These are phyloP conservation scores for Aureobasidium sp. DNA, from an alignment of 2,329 filamentous ascomycete species.

Conservation along the genomic window DNA sequence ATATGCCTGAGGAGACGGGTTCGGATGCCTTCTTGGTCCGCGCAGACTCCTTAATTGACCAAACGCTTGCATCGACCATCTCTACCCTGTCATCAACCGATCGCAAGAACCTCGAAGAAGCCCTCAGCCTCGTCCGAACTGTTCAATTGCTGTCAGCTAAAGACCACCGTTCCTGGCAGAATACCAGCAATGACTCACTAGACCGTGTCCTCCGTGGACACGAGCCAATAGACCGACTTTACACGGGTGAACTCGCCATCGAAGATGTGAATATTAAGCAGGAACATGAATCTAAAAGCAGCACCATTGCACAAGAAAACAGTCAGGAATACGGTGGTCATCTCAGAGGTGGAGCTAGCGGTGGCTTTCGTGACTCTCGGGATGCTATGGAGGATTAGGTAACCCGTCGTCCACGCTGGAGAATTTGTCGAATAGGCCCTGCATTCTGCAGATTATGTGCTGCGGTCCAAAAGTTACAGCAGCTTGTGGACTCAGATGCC, in stretches of 20 bases:
- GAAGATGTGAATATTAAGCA: background rate
- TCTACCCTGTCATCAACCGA: background rate
- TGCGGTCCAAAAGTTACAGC: background rate
- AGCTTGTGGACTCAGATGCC: background rate
- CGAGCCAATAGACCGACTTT: background rate
- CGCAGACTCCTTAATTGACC: background rate
- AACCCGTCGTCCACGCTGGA: background rate
- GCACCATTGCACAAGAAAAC: background rate
- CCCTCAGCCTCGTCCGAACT: slow-evolving; percentile 2
- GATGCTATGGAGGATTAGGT: background rate
- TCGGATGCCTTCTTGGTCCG: background rate
- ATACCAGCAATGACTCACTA: background rate
- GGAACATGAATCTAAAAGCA: background rate
- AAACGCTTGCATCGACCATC: background rate
- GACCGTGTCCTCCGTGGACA: background rate
- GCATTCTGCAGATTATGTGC: background rate
- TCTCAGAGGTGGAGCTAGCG: background rate
- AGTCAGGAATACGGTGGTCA: background rate
- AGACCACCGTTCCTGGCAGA: background rate
- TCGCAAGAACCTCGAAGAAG: slow-evolving; percentile 5
- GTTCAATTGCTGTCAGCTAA: background rate
- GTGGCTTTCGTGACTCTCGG: background rate
- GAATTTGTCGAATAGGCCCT: background rate
- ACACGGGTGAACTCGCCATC: background rate
- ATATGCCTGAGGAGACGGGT: background rate